Base-by-base conservation (phyloP, 2,329 filamentous ascomycete species). In the Huntiella bhutanensis region DNA sequence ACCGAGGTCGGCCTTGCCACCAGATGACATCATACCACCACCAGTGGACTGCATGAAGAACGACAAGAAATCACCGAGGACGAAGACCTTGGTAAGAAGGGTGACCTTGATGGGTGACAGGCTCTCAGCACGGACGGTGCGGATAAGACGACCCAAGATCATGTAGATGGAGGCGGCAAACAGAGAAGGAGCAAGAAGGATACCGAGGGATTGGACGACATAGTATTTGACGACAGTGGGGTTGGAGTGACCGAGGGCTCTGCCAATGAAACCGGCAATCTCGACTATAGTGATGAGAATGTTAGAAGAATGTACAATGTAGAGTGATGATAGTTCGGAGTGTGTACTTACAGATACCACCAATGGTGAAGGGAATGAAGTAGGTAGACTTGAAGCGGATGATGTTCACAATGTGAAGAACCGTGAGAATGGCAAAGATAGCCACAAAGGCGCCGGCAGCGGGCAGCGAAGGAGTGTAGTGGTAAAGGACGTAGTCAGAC, bases 1-100 rank as follows among this genome's bases (percentile, higher is more conserved):
- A 10, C 67, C 68, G 1, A 57, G 33, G 12, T 55, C 41, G 4
- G 45, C 37, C 13, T 43, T 33, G 13, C 16, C 16, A 15, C 15
- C 11, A 13, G 41, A 13, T 8, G 42, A 34, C 41, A 51, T 48
- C 43, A 68, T 52, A 1, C 63, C 63, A 11, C 58, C 63, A 12
- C 68, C 68, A 22, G 58, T 59, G 11, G 59, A 60, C 54, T 76
- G 72, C 3, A 73, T 56, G 2, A 66, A 32, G 53, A 77, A 70
- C 2, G 66, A 68, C 4, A 72, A 42, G 3, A 75, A 54, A 51
- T 77, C 73, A 33, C 71, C 69, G 5, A 55, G 43, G 3, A 77
- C 71, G 49, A 77, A 77, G 33, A 69, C 59, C 46, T 64, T 68
- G 3, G 71, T 75, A 4, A 75, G 55, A 62, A 65, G 67, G 5